Base-by-base conservation (phyloP, 345 rosid species). In the Rhizophora mangle region DNA sequence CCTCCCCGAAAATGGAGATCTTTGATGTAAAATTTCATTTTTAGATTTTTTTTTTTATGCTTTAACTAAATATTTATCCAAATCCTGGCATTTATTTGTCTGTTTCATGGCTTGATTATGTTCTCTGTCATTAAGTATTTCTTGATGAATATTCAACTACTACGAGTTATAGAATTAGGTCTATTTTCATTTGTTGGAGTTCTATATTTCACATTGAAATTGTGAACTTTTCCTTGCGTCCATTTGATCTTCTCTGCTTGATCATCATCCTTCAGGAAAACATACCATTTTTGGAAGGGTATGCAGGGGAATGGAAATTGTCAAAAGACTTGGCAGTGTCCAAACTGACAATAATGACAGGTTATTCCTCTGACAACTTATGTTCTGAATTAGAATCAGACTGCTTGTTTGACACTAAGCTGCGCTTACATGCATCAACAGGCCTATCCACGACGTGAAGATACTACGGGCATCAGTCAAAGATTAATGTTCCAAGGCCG, bases 391-490 rank as follows among this genome's bases (percentile, higher is more conserved):
- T 55, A 1, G 26, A 39, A 6, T 1, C 49, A 52, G 24, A 37
- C 18, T 72, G 8, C 1, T 22, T 56, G 30, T 61, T 21, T 19
- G 62, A 49, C 26, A 43, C 5, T 24, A 52, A 47, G 22, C 51
- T 6, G 10, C 62, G 26, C 63, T 31, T 22, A 30, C 16, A 3
- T 29, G 39, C 31, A 34, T 31, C 51, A 22, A 26, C 89, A 94
- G 99, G 75, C 97, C 99, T 15, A 81, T 95, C 67, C 99, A 92
- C 78, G 97, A 89, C n/a, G 99, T 92, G 84, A 95, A 86, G 93
- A 92, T 92, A 74, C 72, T 95, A 27, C 75, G 93, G 54, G 80
- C 93, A 55, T 83, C 96, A 31, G 96, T 95, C 69, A 77, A 84
- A 72, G 99, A 92, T 79, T 92, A 79, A 51, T 19, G 21, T 54